phyloP scores from a whole-genome alignment of 495 filamentous ascomycete species.

The Penicillium ucsense region DNA sequence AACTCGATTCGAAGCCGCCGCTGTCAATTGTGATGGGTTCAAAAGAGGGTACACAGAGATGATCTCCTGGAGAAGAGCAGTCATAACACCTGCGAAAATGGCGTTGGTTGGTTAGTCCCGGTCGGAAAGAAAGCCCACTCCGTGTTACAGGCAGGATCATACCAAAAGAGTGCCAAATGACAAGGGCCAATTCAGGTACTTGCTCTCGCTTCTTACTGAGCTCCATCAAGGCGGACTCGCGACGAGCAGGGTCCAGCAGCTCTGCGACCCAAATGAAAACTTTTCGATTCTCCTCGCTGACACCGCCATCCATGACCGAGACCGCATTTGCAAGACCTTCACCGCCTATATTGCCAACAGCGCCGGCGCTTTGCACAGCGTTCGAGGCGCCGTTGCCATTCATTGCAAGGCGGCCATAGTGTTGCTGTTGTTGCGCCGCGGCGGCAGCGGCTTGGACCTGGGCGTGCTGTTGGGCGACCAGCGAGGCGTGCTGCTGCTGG shows the following conservation, averaged over 20 bases:
- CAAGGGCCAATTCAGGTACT: slow-evolving; percentile 90
- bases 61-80: slow-evolving; percentile 92
- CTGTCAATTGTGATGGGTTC: slow-evolving; percentile 93
- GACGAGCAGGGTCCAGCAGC: slow-evolving; percentile 72
- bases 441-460: slow-evolving; percentile 53
- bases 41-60: slow-evolving; percentile 96
- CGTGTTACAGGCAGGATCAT: slow-evolving; percentile 23
- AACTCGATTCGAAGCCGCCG: slow-evolving; percentile 91
- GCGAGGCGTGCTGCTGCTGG: slow-evolving; percentile 38
- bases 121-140: slow-evolving; percentile 8
- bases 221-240: slow-evolving; percentile 88
- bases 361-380: slow-evolving; percentile 31
- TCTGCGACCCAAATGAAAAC: slow-evolving; percentile 91
- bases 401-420: slow-evolving; percentile 67
- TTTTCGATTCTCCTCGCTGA: slow-evolving; percentile 85
- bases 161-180: slow-evolving; percentile 99
- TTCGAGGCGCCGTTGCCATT: slow-evolving; percentile 41
- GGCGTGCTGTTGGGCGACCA: slow-evolving; percentile 46
- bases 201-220: slow-evolving; percentile 98
- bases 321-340: slow-evolving; percentile 43
- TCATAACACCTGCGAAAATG: slow-evolving; percentile 76
- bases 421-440: slow-evolving; percentile 66
- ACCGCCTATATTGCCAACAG: slow-evolving; percentile 33
- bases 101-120: slow-evolving; percentile 17
- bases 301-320: slow-evolving; percentile 43